Evolutionary conservation across 805 yeast species (phyloP).

Genomic region (Ogataea chonburiensis): DNA sequence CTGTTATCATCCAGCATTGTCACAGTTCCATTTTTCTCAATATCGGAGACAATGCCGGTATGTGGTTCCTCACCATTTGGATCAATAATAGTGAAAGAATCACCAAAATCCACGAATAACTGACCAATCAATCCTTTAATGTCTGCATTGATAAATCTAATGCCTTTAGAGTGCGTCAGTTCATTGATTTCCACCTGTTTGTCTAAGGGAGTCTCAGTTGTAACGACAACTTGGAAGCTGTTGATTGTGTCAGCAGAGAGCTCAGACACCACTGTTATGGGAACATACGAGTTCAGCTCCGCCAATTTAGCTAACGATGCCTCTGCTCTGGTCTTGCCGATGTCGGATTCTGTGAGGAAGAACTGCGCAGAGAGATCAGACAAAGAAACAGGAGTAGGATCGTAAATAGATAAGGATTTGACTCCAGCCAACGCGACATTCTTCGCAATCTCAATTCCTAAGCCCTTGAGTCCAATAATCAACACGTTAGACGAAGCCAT

Average conservation of each 20-base stretch:
- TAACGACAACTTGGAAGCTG: conserved; percentile 76
- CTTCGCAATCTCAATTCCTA: conserved; percentile 95
- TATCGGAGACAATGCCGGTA: conserved; percentile 84
- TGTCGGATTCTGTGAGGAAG: conserved; percentile 66
- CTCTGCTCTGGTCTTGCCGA: conserved; percentile 76
- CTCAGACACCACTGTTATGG: conserved; percentile 63
- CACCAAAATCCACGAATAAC: conserved; percentile 89
- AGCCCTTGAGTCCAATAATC: conserved; percentile 84
- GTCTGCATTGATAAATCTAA: conserved; percentile 80
- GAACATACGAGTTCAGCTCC: conserved; percentile 89
- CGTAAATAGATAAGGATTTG: conserved; percentile 82
- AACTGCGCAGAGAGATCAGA: conserved; percentile 87
- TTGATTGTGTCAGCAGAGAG: conserved; percentile 54
- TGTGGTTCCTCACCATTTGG: conserved; percentile 91
- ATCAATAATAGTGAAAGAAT: conserved; percentile 74
- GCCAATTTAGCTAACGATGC: conserved; percentile 67
- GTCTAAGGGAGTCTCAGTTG: conserved; percentile 72
- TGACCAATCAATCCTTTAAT: conserved; percentile 86
- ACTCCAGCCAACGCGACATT: conserved; percentile 97
- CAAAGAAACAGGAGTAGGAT: conserved; percentile 65
- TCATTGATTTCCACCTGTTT: conserved; percentile 73
- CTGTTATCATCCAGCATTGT: conserved; percentile 88
- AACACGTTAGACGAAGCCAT: conserved; percentile 95
- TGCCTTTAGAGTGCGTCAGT: conserved; percentile 67
- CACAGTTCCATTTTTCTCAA: conserved; percentile 87